Percentiles rank a stretch among this genome's conserved stretches.
phyloP scores from a whole-genome alignment of 2,329 filamentous ascomycete genomes.

The Apiospora rasikravindrae region DNA sequence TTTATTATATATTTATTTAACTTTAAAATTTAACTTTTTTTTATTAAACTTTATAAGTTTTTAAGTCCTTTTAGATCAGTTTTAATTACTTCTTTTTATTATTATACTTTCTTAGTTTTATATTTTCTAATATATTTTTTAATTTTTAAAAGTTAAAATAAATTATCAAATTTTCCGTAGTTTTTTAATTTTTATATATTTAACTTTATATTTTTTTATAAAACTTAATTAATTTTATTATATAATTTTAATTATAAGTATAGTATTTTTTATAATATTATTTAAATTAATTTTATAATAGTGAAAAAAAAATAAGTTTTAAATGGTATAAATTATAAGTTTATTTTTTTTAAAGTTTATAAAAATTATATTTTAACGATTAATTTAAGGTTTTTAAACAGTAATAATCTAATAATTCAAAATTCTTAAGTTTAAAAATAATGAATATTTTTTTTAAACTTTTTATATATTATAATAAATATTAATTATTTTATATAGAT shows the following conservation, averaged over 20 bases:
- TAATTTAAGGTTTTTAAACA: not conserved
- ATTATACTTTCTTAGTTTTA: not conserved
- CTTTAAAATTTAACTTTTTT: too few species aligned
- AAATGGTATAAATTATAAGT: not conserved
- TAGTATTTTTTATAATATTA: too few species aligned
- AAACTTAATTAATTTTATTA: not conserved
- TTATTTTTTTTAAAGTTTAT: not conserved
- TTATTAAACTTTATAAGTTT: too few species aligned
- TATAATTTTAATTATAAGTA: not conserved
- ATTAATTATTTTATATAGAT: too few species aligned
- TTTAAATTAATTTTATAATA: not conserved
- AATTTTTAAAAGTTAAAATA: not conserved
- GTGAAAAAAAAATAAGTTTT: not conserved
- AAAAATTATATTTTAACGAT: not conserved
- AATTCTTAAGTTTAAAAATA: not conserved
- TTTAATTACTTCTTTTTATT: not conserved
- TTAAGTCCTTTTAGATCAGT: too few species aligned
- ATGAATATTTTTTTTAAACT: not conserved
- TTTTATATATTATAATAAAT: conserved; percentile 7
- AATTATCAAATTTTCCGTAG: too few species aligned
- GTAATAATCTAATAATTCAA: not conserved
- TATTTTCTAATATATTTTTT: not conserved
- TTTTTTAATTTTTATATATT: not conserved
- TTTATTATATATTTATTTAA: too few species aligned
- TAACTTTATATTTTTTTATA: not conserved